Evolutionary conservation across 306 rosid species (phyloP).

Genomic region (Vicia faba): DNA sequence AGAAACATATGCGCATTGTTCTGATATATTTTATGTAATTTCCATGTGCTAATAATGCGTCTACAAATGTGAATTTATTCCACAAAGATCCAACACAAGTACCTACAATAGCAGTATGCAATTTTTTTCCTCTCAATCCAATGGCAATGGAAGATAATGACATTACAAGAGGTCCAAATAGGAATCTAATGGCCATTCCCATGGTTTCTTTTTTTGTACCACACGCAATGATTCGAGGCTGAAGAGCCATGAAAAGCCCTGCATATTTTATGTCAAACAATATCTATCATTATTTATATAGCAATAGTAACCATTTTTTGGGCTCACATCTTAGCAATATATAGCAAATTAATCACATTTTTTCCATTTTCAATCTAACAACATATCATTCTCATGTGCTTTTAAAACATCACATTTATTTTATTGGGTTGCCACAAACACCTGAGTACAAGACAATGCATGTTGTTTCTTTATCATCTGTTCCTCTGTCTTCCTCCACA

Average conservation of each 20-base stretch:
- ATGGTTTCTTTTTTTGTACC: constrained; percentile 75
- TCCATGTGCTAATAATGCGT: constrained; percentile 35
- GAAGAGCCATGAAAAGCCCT: constrained; percentile 98
- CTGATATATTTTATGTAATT: neutral
- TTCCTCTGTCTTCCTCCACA: constrained; percentile 16
- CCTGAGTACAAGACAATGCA: constrained; percentile 24
- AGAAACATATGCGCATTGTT: neutral
- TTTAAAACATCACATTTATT: constrained; percentile 28
- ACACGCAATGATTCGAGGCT: constrained; percentile 88
- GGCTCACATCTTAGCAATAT: no score
- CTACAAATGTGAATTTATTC: neutral
- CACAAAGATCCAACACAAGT: constrained; percentile 16
- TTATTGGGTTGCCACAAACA: constrained; percentile 29
- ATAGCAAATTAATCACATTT: no score
- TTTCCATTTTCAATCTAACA: constrained; percentile 23
- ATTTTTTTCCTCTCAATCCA: constrained; percentile 73
- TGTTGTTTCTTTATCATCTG: neutral
- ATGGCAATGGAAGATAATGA: constrained; percentile 78
- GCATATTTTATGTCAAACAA: constrained; percentile 23
- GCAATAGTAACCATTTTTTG: constrained; percentile 33
- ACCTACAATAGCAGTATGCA: constrained; percentile 92
- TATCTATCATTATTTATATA: constrained; percentile 34
- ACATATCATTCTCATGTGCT: constrained; percentile 26
- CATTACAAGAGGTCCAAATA: constrained; percentile 90
- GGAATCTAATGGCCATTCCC: constrained; percentile 85